A percentile compares a stretch with the other conserved stretches of the same genome.
These are phyloP conservation scores for Exutisphaerella laricina DNA, from an alignment of 2,329 filamentous ascomycete genomes.

Conservation along the genomic window DNA sequence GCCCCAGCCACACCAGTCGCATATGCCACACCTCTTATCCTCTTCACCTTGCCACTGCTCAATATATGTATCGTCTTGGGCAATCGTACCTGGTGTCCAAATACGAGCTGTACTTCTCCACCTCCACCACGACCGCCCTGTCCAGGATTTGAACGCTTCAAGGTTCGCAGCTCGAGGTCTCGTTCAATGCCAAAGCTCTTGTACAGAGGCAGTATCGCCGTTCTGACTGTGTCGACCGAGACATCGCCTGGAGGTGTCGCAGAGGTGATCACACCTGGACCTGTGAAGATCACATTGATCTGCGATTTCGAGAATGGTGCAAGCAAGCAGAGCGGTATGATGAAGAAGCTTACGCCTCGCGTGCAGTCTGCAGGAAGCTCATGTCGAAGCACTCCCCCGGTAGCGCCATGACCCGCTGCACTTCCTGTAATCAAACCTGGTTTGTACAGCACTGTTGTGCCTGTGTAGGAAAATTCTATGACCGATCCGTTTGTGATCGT, in stretches of 20 bases:
- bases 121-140: conserved; percentile 72
- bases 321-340: conserved; percentile 81
- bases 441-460: conserved; percentile 85
- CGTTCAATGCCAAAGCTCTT: conserved; percentile 85
- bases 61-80: conserved; percentile 91
- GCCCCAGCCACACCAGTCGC: conserved; percentile 84
- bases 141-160: conserved; percentile 73
- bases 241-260: conserved; percentile 79
- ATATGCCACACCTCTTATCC: conserved; percentile 88
- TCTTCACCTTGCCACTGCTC: conserved; percentile 76
- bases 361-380: conserved; percentile 69
- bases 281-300: conserved; percentile 83
- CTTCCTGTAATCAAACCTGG: conserved; percentile 89
- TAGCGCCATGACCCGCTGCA: conserved; percentile 67
- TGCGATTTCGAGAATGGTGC: conserved; percentile 90
- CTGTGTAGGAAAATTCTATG: conserved; percentile 94
- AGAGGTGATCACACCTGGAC: conserved; percentile 86
- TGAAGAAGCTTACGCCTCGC: conserved; percentile 83
- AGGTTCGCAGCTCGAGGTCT: conserved; percentile 75
- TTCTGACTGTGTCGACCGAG: conserved; percentile 87
- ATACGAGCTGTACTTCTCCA: conserved; percentile 87
- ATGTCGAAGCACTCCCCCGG: conserved; percentile 72
- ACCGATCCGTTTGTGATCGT: conserved; percentile 89
- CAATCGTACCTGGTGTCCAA: conserved; percentile 85
- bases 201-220: conserved; percentile 84